Percentiles rank a stretch among this genome's conserved stretches.
Conservation (phyloP, 2,329 filamentous ascomycete genomes). For the Fusarium nygamai region DNA sequence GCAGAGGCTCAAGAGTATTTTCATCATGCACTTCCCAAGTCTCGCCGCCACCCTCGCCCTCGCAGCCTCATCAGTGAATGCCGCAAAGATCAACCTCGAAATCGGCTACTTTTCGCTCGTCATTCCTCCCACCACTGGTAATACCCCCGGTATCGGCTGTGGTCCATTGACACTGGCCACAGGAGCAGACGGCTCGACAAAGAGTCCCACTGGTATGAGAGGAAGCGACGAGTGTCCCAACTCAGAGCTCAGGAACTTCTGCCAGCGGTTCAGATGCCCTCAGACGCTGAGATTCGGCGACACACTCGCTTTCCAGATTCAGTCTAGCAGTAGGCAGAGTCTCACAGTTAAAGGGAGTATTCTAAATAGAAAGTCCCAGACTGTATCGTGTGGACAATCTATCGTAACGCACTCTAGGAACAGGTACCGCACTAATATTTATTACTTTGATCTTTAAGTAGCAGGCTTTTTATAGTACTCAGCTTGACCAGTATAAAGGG, state of each 20-base stretch:
- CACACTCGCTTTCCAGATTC: not conserved
- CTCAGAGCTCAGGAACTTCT: not conserved
- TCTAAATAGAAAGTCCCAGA: not conserved
- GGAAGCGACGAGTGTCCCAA: not conserved
- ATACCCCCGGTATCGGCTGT: not conserved
- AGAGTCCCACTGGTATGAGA: accelerated
- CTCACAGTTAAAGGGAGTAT: not conserved
- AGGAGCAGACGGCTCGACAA: not conserved
- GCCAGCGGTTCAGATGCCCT: not conserved
- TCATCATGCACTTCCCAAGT: not conserved
- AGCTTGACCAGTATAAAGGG: not conserved
- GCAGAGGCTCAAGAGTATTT: accelerated
- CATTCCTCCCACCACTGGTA: not conserved
- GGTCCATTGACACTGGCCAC: not conserved
- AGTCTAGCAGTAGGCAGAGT: not conserved
- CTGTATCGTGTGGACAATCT: not conserved
- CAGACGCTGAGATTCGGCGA: not conserved
- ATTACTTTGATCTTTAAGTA: not conserved
- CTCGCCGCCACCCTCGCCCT: not conserved
- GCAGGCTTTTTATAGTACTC: accelerated
- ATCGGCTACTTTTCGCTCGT: not conserved
- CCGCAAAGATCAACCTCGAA: not conserved
- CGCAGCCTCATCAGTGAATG: not conserved
- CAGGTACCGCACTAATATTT: not conserved
- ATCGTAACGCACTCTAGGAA: not conserved